Conservation (phyloP, 805 yeast genomes). For the Saturnispora silvae region DNA sequence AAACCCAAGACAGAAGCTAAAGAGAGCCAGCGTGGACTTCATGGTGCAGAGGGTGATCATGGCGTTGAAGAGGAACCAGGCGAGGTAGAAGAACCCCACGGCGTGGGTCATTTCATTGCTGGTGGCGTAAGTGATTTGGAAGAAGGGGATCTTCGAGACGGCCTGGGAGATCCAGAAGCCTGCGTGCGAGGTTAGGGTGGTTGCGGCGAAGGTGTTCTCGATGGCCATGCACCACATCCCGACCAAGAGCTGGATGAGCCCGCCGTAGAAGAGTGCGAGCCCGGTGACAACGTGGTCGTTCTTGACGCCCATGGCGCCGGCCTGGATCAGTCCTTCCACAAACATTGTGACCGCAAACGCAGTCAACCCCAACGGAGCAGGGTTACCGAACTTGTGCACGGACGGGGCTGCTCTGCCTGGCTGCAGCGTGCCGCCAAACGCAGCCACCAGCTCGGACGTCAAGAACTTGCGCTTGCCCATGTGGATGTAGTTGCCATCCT, state of each 20-base stretch:
- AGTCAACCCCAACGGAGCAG: constrained; percentile 65
- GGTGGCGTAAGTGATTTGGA: constrained; percentile 42
- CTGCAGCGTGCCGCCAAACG: constrained; percentile 77
- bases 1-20: constrained; percentile 39
- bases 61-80: constrained; percentile 56
- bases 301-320: constrained; percentile 56
- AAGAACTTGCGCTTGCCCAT: constrained; percentile 66
- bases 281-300: constrained; percentile 54
- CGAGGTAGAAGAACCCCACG: constrained; percentile 46
- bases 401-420: constrained; percentile 59
- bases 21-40: constrained; percentile 44
- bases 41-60: constrained; percentile 46
- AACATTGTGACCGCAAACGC: constrained; percentile 66
- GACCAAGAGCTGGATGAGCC: constrained; percentile 57
- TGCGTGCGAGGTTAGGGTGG: constrained; percentile 49
- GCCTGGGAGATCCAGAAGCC: constrained; percentile 74
- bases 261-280: constrained; percentile 62
- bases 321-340: constrained; percentile 51
- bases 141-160: constrained; percentile 47
- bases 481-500: constrained; percentile 52
- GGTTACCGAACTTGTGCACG: constrained; percentile 53
- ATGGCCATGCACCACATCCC: constrained; percentile 67
- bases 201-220: constrained; percentile 68
- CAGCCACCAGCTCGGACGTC: constrained; percentile 45
- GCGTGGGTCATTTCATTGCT: constrained; percentile 37